Evolutionary conservation across 176 grass and related monocot species (phyloP).

Genomic region (Cymbopogon citratus): DNA sequence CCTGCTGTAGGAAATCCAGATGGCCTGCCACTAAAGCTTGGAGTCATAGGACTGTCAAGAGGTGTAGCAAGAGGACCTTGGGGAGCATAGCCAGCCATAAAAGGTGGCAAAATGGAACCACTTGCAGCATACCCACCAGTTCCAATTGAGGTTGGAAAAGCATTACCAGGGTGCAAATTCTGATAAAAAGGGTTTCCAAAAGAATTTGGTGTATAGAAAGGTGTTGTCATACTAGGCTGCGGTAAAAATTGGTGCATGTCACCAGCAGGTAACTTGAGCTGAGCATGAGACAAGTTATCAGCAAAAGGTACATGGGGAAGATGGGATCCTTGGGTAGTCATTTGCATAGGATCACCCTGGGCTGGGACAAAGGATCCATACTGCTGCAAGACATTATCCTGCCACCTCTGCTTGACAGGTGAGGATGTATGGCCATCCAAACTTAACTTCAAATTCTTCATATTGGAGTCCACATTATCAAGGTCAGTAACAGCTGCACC

Average conservation of each 20-base stretch:
- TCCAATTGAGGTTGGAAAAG: constrained; percentile 49
- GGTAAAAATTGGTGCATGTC: constrained; percentile 60
- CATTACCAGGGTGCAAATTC: constrained; percentile 52
- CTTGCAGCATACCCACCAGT: constrained; percentile 52
- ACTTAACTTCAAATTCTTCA: constrained; percentile 58
- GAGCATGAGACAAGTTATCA: constrained; percentile 47
- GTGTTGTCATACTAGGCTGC: constrained; percentile 41
- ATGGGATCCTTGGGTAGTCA: constrained; percentile 42
- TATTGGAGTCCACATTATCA: constrained; percentile 36
- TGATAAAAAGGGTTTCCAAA: constrained; percentile 57
- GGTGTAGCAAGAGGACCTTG: constrained; percentile 48
- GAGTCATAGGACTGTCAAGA: constrained; percentile 49
- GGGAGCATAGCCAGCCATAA: constrained; percentile 59
- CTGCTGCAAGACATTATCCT: constrained; percentile 38
- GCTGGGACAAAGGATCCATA: constrained; percentile 18
- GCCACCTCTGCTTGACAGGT: constrained; percentile 41
- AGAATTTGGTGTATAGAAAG: constrained; percentile 57
- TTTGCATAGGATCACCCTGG: constrained; percentile 37
- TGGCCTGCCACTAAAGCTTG: constrained; percentile 58
- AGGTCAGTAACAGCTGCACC: constrained; percentile 25
- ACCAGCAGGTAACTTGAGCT: constrained; percentile 51
- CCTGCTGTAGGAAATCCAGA: constrained; percentile 46
- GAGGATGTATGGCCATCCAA: constrained; percentile 32
- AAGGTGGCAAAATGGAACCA: constrained; percentile 53
- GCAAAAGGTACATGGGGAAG: constrained; percentile 33